A percentile compares a stretch with the other conserved stretches of the same genome.
Evolutionary conservation across 2,329 filamentous ascomycete genomes (phyloP).

Genomic region (Beauveria scarabaeidicola): DNA sequence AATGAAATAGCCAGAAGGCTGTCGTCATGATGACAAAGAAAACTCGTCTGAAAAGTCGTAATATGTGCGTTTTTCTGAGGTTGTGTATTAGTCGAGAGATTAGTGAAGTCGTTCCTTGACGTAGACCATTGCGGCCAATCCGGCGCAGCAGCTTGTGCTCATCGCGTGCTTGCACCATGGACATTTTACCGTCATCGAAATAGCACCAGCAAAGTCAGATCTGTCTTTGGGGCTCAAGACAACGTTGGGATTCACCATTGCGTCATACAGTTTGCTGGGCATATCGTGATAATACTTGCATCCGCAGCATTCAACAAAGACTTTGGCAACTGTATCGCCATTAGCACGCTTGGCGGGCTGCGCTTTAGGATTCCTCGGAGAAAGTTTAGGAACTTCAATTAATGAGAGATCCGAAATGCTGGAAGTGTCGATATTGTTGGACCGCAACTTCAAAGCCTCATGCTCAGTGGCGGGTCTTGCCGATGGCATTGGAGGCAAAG

Average conservation of each 20-base stretch:
- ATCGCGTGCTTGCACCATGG: slow-evolving; percentile 67
- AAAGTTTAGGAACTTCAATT: background rate
- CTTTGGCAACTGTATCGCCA: slow-evolving; percentile 46
- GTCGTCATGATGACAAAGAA: background rate
- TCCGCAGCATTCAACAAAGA: slow-evolving; percentile 56
- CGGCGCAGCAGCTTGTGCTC: slow-evolving; percentile 59
- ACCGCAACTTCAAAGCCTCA: slow-evolving; percentile 5
- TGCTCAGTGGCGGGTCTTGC: background rate
- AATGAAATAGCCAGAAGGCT: background rate
- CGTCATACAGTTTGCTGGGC: slow-evolving; percentile 55
- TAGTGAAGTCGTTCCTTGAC: slow-evolving; percentile 54
- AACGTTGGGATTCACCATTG: slow-evolving; percentile 51
- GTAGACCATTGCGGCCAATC: slow-evolving; percentile 58
- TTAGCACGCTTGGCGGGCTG: background rate
- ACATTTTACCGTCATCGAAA: slow-evolving; percentile 56
- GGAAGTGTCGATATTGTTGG: slow-evolving; percentile 9
- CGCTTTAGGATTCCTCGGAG: slow-evolving; percentile 12
- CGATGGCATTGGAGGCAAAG: slow-evolving; percentile 18
- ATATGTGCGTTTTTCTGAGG: background rate
- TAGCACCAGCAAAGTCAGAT: slow-evolving; percentile 45
- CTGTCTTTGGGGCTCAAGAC: slow-evolving; percentile 40
- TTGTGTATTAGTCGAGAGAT: background rate
- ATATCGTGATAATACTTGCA: slow-evolving; percentile 60
- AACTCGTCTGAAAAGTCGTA: slow-evolving; percentile 1
- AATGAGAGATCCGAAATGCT: slow-evolving; percentile 2